phyloP scores from a whole-genome alignment of 2,329 filamentous ascomycete species.

The Pseudocercospora crystallina region DNA sequence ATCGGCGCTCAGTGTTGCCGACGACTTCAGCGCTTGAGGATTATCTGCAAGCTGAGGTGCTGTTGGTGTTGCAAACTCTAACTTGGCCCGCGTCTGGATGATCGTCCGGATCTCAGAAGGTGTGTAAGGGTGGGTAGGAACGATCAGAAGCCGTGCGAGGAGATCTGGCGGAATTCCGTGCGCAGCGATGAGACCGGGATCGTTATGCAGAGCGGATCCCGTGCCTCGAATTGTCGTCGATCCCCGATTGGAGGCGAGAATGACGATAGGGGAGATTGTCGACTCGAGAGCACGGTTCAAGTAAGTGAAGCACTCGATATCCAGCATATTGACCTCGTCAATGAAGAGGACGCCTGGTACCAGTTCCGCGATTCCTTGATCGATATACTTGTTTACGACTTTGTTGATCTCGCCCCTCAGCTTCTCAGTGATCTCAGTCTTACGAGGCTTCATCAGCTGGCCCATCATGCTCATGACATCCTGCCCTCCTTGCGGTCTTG shows the following conservation, averaged over 20 bases:
- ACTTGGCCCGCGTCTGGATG: constrained; percentile 70
- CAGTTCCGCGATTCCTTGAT: constrained; percentile 94
- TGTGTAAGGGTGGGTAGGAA: constrained; percentile 88
- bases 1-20: constrained; percentile 72
- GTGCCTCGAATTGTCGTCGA: constrained; percentile 87
- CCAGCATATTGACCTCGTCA: constrained; percentile 99
- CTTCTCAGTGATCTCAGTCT: constrained; percentile 99
- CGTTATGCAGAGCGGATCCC: constrained; percentile 53
- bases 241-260: constrained; percentile 94
- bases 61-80: constrained; percentile 38
- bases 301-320: constrained; percentile 98
- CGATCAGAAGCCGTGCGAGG: constrained; percentile 87
- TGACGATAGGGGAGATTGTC: constrained; percentile 91
- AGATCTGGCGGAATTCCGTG: constrained; percentile 95
- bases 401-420: constrained; percentile 96
- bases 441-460: constrained; percentile 98
- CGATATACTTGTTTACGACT: constrained; percentile 98
- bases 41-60: constrained; percentile 35
- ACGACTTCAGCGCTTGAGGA: constrained; percentile 63
- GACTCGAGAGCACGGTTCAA: constrained; percentile 97
- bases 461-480: constrained; percentile 99
- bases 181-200: constrained; percentile 67
- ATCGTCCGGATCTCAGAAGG: constrained; percentile 90
- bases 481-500: constrained; percentile 91
- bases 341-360: constrained; percentile 99